Base-by-base conservation (phyloP, 208 protist species). In the Porcisia deanei region DNA sequence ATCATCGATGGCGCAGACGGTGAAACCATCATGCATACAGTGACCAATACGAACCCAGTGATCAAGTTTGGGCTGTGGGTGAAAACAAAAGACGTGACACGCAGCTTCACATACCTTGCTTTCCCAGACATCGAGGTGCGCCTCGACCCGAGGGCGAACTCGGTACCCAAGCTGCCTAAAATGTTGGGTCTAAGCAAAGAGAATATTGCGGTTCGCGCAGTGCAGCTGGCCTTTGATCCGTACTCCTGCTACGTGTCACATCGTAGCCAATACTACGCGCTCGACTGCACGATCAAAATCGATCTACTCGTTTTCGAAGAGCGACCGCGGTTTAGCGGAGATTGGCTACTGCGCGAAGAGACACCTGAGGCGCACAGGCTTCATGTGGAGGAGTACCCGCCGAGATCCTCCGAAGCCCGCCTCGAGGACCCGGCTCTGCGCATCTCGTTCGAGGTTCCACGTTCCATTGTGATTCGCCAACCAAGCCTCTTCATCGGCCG, bases 51-150 rank as follows among this genome's bases (percentile, higher is more conserved):
- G 25, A 84, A 88, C 70, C 85, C 89, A 7, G 86, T 94, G 10
- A 73, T 96, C 43, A 97, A 96, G 77, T 98, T 90, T 55, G 95
- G 95, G 30, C 82, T 97, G 70, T 98, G 95, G 93, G 91, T 96
- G 20, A 97, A 96, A 73, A 88, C 94, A 52, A 90, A 93, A 77
- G 90, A 96, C 70, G 85, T 89, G 60, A 96, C 94, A 49, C 92
- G 92, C 39, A 94, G 91, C 73, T 96, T 96, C 76, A 89, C 85
- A 39, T 89, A 88, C 14, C 73, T 98, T 20, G 73, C 85, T 1
- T 97, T 96, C 76, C 83, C 89, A 3, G 86, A 93, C 10, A 80
- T 97, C 63, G 88, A 90, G 45, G 84, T 98, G 34, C 85, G 88
- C n/a, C 77, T 98, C 25, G 91, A 96, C 73, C 95, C 95, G 16